Evolutionary conservation across 1,284 basidiomycete genomes (phyloP).

Genomic region (Blastosporella zonata): DNA sequence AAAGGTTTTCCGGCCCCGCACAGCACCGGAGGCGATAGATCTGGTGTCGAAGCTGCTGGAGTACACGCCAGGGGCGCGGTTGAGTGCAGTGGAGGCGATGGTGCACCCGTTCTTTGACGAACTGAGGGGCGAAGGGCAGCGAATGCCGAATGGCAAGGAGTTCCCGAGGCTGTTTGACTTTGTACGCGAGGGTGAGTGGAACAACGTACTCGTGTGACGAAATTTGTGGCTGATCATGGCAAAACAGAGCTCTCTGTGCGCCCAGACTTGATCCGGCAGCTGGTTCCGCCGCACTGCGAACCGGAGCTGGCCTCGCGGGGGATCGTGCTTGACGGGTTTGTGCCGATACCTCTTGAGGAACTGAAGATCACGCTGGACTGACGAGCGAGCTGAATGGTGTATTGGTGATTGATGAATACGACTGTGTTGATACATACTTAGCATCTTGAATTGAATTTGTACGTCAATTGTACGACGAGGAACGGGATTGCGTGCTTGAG

Average conservation of each 20-base stretch:
- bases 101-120: conserved; percentile 98
- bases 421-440: conserved; percentile 27
- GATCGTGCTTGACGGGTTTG: conserved; percentile 89
- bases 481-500: conserved; percentile 22
- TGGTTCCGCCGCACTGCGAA: conserved; percentile 91
- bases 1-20: conserved; percentile 97
- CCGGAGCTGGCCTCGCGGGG: conserved; percentile 81
- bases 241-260: conserved; percentile 89
- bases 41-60: conserved; percentile 93
- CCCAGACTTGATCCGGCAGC: conserved; percentile 88
- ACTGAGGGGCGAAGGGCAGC: conserved; percentile 82
- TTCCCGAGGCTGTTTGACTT: conserved; percentile 96
- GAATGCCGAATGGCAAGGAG: conserved; percentile 96
- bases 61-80: conserved; percentile 92
- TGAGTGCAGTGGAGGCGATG: conserved; percentile 93
- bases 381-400: conserved; percentile 29
- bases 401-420: not conserved
- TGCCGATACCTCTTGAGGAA: conserved; percentile 92
- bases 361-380: conserved; percentile 88
- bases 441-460: conserved; percentile 30
- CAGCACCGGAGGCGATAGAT: conserved; percentile 94
- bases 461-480: conserved; percentile 16
- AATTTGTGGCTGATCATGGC: conserved; percentile 1
- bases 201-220: not conserved
- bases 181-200: conserved; percentile 82